phyloP scores from a whole-genome alignment of 1,284 basidiomycete genomes.

The Irpex sp. region DNA sequence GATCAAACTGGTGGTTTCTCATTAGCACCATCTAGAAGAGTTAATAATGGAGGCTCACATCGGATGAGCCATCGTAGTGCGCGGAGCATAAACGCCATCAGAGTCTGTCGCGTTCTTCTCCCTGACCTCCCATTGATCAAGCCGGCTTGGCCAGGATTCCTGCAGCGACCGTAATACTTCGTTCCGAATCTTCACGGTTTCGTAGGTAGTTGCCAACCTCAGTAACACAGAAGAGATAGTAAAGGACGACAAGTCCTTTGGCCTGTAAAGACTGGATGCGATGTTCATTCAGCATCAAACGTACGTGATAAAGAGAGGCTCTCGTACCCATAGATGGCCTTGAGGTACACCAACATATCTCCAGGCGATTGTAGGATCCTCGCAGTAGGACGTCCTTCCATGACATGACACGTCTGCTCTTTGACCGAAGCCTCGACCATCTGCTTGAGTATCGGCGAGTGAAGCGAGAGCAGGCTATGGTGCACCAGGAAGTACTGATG shows the following conservation, averaged over 20 bases:
- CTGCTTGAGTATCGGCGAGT: constrained; percentile 40
- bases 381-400: constrained; percentile 55
- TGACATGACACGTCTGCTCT: constrained; percentile 12
- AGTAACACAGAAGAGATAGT: constrained; percentile 49
- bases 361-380: constrained; percentile 47
- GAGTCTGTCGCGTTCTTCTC: constrained; percentile 48
- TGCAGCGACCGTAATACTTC: constrained; percentile 50
- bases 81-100: constrained; percentile 52
- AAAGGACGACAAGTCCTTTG: constrained; percentile 47
- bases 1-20: constrained; percentile 33
- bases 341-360: constrained; percentile 51
- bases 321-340: constrained; percentile 46
- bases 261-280: constrained; percentile 2
- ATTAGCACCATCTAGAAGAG: constrained; percentile 24
- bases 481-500: constrained; percentile 64
- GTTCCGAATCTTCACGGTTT: constrained; percentile 48
- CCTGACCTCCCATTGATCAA: constrained; percentile 59
- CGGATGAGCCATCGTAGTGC: constrained; percentile 54
- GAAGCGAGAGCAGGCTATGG: constrained; percentile 56
- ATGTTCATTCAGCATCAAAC: neutral
- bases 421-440: constrained; percentile 1
- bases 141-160: constrained; percentile 51
- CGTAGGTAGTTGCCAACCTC: constrained; percentile 59
- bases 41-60: constrained; percentile 40
- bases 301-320: neutral